phyloP scores from a whole-genome alignment of 306 rosid genomes.

The Glycine soja region DNA sequence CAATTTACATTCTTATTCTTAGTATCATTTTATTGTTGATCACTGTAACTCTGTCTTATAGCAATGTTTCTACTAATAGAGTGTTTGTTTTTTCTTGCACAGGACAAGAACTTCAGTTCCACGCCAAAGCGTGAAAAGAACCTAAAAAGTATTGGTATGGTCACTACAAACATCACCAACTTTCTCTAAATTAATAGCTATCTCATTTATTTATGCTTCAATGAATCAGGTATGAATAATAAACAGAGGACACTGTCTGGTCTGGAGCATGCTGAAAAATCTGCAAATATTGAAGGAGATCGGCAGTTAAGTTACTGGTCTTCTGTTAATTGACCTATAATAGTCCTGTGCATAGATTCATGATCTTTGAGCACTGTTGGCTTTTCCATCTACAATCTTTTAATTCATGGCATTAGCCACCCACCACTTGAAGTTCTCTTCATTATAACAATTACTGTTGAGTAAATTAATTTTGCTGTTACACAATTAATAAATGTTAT shows the following conservation, averaged over 20 bases:
- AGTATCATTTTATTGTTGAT: background rate
- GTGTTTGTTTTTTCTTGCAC: slow-evolving; percentile 42
- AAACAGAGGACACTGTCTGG: slow-evolving; percentile 66
- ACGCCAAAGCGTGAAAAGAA: slow-evolving; percentile 81
- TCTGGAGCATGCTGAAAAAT: slow-evolving; percentile 65
- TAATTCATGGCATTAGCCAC: slow-evolving; percentile 14
- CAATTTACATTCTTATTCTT: slow-evolving; percentile 20
- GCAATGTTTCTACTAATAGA: slow-evolving; percentile 22
- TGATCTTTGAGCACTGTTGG: slow-evolving; percentile 17
- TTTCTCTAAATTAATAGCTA: slow-evolving; percentile 38
- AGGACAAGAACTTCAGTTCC: slow-evolving; percentile 79
- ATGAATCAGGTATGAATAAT: slow-evolving; percentile 62
- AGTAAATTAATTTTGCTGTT: slow-evolving; percentile 23
- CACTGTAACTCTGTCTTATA: slow-evolving; percentile 2
- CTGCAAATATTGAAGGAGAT: slow-evolving; percentile 64
- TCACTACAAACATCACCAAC: slow-evolving; percentile 35
- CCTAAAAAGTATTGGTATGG: slow-evolving; percentile 76
- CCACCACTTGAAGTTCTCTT: slow-evolving; percentile 29
- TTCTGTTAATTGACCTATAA: slow-evolving; percentile 20
- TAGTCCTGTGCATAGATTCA: slow-evolving; percentile 9
- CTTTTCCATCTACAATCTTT: slow-evolving; percentile 17
- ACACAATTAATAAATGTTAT: slow-evolving; percentile 2
- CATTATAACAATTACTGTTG: background rate
- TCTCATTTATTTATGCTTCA: slow-evolving; percentile 43
- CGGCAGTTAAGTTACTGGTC: slow-evolving; percentile 69